Evolutionary conservation across 805 yeast species (phyloP).

Genomic region (Blastobotrys peoriensis): DNA sequence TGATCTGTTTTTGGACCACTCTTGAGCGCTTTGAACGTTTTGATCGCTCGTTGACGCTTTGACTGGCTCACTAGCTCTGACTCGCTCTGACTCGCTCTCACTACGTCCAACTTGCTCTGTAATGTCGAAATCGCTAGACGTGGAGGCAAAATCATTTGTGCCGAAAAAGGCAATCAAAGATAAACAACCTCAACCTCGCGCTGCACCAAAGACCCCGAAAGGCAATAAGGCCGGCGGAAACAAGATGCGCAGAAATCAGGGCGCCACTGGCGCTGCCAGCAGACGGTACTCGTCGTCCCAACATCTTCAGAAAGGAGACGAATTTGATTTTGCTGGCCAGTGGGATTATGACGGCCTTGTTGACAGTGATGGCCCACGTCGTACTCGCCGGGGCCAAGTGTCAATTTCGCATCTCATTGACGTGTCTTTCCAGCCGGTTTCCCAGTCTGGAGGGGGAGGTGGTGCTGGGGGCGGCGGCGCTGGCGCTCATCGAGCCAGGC

Average conservation of each 20-base stretch:
- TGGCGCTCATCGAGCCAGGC: neutral
- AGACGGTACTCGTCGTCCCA: constrained; percentile 1
- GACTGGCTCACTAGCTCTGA: no score
- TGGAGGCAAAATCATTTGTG: constrained; percentile 8
- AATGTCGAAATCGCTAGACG: constrained; percentile 4
- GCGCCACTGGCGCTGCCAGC: neutral
- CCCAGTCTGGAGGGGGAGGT: constrained; percentile 1
- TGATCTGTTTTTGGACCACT: no score
- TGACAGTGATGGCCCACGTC: neutral
- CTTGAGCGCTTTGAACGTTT: no score
- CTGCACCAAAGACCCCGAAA: neutral
- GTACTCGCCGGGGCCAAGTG: constrained; percentile 16
- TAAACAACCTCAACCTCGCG: no score
- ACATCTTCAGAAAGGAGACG: neutral
- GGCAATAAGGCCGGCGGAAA: neutral
- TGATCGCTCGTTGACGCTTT: no score
- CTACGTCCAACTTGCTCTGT: no score
- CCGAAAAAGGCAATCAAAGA: constrained; percentile 2
- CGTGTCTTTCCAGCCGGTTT: constrained; percentile 7
- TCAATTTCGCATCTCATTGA: constrained; percentile 18
- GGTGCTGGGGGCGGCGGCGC: constrained; percentile 1
- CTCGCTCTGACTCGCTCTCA: no score
- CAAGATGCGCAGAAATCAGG: constrained; percentile 2
- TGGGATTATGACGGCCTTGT: constrained; percentile 2
- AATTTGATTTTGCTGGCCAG: neutral